Evolutionary conservation across 1,139 yeast species (phyloP), one percentile per base, ranked within the genome.

Genomic region (Saccharomyces pastorianus): DNA sequence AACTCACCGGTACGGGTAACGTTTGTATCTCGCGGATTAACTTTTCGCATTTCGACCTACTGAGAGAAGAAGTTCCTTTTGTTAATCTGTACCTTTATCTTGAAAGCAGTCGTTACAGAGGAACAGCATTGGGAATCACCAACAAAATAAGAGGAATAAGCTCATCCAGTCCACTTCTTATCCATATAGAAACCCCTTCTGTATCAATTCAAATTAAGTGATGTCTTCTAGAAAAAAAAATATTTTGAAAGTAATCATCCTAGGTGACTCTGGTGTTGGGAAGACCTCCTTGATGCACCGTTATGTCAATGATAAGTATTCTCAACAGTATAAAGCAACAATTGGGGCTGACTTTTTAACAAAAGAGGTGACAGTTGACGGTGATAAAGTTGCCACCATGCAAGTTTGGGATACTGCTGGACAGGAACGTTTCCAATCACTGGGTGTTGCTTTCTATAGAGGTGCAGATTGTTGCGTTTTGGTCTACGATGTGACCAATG

Each of bases 361-460:
- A 48, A 91, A 91, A 70, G 98, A 93, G 67, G 82, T 93, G 56
- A 75, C 79, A 27, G 80, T 93, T 56, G 98, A 93, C 70, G 93
- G 85, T 68, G 67, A 65, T 51, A 84, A 84, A 66, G 80, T 81
- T 55, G 91, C 86, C 17, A 84, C 90, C 3, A 78, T 85, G 76
- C 96, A 93, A 76, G 88, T 93, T 54, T 93, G 99, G 99, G 99
- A 93, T 69, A 93, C 99, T 47, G 99, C 99, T 2, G 99, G 99
- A 31, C 99, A 93, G 75, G 99, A 93, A 73, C 77, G 99, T 62
- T 93, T 93, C 76, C 99, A 93, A 73, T 85, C 95, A 57, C 77
- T 93, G 59, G 99, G 99, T 17, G 98, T 93, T 49, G 99, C 99
- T 1, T 93, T 93, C 71, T 93, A 93, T 72, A 79, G 99, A 64